These are phyloP conservation scores for Amanita molliuscula DNA, from an alignment of 768 basidiomycete species.

Conservation along the genomic window DNA sequence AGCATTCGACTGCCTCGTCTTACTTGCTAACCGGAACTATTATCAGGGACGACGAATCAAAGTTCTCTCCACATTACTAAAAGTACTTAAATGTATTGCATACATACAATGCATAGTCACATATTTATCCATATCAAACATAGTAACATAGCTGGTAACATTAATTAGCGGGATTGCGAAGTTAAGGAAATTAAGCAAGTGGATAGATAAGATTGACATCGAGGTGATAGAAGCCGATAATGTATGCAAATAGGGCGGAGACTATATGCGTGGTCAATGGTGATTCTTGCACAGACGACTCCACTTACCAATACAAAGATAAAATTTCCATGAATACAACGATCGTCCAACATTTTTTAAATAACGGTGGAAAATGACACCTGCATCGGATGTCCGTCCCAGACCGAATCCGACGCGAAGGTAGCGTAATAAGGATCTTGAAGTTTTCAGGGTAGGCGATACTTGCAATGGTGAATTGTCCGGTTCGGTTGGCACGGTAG, in stretches of 20 bases:
- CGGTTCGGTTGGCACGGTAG: neutral
- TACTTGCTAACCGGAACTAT: constrained; percentile 5
- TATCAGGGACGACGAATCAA: constrained; percentile 30
- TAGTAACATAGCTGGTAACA: neutral
- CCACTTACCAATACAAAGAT: constrained; percentile 4
- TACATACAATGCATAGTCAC: too few species aligned
- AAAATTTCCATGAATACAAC: constrained; percentile 7
- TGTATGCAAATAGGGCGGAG: constrained; percentile 2
- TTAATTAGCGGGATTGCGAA: neutral
- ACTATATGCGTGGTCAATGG: neutral
- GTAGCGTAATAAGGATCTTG: neutral
- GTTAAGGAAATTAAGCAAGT: too few species aligned
- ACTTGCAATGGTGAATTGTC: neutral
- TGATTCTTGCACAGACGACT: neutral
- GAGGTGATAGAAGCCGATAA: neutral
- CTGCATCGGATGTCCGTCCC: neutral
- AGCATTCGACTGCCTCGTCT: neutral
- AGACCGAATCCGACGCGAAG: neutral
- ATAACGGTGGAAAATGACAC: neutral
- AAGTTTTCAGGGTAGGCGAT: neutral
- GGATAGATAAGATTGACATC: neutral
- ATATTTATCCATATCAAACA: neutral
- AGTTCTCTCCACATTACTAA: constrained; percentile 22
- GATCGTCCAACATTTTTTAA: neutral
- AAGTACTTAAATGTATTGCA: constrained; percentile 3